phyloP scores from a whole-genome alignment of 257 asterid species.

The Solanum ossicruentum region DNA sequence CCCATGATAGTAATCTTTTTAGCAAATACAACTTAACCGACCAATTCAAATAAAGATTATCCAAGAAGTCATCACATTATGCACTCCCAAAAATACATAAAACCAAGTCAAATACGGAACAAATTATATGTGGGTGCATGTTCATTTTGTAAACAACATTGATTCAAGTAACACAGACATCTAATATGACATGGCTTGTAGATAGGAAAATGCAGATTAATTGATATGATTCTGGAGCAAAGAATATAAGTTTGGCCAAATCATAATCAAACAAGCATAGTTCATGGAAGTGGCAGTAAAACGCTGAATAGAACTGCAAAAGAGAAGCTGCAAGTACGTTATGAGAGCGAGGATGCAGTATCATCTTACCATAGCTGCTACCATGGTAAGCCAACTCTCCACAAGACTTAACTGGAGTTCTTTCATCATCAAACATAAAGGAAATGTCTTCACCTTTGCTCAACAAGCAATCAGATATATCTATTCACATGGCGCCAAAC shows the following conservation, averaged over 20 bases:
- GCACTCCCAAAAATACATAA: not conserved
- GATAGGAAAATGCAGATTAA: not conserved
- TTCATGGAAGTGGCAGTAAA: not conserved
- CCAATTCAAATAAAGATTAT: not conserved
- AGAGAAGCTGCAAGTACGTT: not conserved
- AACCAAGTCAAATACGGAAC: not conserved
- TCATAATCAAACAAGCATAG: not conserved
- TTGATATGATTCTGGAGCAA: not conserved
- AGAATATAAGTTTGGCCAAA: not conserved
- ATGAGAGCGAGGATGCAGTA: not conserved
- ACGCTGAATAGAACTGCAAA: not conserved
- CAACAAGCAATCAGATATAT: conserved; percentile 31
- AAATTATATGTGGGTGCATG: not conserved
- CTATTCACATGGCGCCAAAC: conserved; percentile 17
- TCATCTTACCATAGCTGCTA: conserved; percentile 23
- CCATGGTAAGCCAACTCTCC: conserved; percentile 45
- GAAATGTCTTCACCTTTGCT: conserved; percentile 33
- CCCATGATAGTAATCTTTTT: not conserved
- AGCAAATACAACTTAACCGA: not conserved
- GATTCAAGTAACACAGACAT: not conserved
- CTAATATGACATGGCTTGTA: not conserved
- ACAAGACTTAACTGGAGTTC: conserved; percentile 73
- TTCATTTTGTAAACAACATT: not conserved
- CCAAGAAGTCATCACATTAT: not conserved
- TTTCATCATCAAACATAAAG: conserved; percentile 29